Percentiles rank a stretch among this genome's conserved stretches.
phyloP scores from a whole-genome alignment of 768 basidiomycete genomes.

The Trametes cinnabarina region DNA sequence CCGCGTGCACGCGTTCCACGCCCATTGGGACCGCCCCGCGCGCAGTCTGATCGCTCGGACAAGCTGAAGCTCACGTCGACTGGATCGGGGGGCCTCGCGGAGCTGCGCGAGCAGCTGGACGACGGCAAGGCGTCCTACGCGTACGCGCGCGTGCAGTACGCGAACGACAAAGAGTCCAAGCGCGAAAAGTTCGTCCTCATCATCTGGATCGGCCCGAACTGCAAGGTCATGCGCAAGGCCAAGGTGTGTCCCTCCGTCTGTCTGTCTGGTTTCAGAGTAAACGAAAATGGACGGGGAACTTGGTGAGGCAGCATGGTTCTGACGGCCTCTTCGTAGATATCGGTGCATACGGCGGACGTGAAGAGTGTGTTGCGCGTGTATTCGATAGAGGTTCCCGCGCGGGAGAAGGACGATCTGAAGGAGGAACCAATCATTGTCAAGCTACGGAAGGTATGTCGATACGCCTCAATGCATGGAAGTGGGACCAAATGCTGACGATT shows the following conservation, averaged over 20 bases:
- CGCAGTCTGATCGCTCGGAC: conserved; percentile 72
- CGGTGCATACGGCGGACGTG: conserved; percentile 88
- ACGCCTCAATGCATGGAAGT: conserved; percentile 11
- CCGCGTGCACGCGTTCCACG: neutral
- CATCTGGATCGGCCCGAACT: conserved; percentile 77
- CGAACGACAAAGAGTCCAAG: conserved; percentile 82
- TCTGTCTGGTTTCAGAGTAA: too few species aligned
- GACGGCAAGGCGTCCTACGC: conserved; percentile 78
- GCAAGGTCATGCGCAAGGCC: conserved; percentile 90
- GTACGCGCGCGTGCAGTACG: conserved; percentile 80
- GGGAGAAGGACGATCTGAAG: conserved; percentile 78
- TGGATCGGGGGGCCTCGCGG: conserved; percentile 75
- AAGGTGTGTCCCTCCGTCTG: conserved; percentile 57
- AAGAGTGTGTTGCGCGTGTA: conserved; percentile 74
- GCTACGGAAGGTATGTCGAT: conserved; percentile 65
- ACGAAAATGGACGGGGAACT: too few species aligned
- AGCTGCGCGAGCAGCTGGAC: conserved; percentile 70
- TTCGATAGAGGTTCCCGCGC: conserved; percentile 87
- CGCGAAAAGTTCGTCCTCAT: conserved; percentile 89
- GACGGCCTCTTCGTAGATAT: conserved; percentile 54
- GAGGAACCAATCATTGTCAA: conserved; percentile 82
- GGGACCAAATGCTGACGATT: conserved; percentile 9
- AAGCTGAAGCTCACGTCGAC: conserved; percentile 75
- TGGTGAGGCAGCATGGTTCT: too few species aligned
- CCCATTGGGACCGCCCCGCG: neutral